These are phyloP conservation scores for Lithocarpus polystachyus DNA, from an alignment of 306 rosid genomes.

Conservation along the genomic window DNA sequence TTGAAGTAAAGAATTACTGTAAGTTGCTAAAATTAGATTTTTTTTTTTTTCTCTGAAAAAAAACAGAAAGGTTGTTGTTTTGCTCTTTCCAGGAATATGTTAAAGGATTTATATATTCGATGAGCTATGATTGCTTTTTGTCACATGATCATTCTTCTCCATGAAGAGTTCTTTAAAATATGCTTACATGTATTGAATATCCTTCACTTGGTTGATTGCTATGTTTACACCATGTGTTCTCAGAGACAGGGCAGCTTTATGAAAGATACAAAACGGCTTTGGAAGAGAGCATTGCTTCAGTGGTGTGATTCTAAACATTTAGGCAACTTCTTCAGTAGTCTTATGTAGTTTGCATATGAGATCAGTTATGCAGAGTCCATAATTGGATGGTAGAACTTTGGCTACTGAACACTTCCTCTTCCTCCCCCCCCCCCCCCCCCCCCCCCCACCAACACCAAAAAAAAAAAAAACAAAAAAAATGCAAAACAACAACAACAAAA, in stretches of 20 bases:
- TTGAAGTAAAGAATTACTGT: background rate
- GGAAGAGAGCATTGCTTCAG: conserved; percentile 5
- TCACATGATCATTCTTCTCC: background rate
- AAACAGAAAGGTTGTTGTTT: too few species aligned
- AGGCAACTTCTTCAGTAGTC: background rate
- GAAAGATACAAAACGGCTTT: background rate
- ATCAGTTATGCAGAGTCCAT: background rate
- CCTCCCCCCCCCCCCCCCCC: too few species aligned
- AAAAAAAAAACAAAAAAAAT: background rate
- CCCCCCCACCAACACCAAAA: too few species aligned
- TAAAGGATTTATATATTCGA: background rate
- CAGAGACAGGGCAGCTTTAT: background rate
- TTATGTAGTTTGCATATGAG: too few species aligned
- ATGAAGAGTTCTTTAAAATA: background rate
- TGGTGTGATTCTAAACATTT: background rate
- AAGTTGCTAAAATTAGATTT: background rate
- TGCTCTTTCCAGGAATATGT: too few species aligned
- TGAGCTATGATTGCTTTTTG: background rate
- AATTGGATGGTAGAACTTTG: background rate
- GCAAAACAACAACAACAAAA: background rate
- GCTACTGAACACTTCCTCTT: background rate
- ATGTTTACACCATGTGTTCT: too few species aligned
- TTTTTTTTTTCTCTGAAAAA: background rate
- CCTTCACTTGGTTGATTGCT: background rate
- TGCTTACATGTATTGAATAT: background rate